These are phyloP conservation scores for Sphaceloma murrayae DNA, from an alignment of 2,329 filamentous ascomycete species.

Conservation along the genomic window DNA sequence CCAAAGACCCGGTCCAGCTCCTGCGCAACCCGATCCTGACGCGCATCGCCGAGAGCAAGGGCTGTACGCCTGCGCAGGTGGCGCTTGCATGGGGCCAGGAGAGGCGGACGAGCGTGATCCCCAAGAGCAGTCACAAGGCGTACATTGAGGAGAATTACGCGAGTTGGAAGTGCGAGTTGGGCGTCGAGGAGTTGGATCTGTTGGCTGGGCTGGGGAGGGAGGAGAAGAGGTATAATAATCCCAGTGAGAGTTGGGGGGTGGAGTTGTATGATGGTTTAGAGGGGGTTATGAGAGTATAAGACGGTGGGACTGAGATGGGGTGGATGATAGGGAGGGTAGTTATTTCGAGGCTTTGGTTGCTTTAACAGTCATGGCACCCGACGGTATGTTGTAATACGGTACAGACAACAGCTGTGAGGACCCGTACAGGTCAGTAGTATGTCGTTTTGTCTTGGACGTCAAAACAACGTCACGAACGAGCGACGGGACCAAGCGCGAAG, in stretches of 20 bases:
- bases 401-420: too few species aligned
- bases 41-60: slow-evolving; percentile 33
- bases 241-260: slow-evolving; percentile 34
- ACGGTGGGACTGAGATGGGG: too few species aligned
- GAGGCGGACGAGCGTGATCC: slow-evolving; percentile 42
- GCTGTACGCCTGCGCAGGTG: slow-evolving; percentile 37
- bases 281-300: too few species aligned
- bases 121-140: slow-evolving; percentile 39
- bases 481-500: too few species aligned
- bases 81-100: slow-evolving; percentile 42
- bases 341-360: too few species aligned
- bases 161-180: slow-evolving; percentile 29
- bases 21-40: slow-evolving; percentile 36
- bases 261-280: slow-evolving; percentile 37
- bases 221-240: slow-evolving; percentile 34
- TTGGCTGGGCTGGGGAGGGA: slow-evolving; percentile 30
- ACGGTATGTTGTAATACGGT: too few species aligned
- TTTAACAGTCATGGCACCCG: too few species aligned
- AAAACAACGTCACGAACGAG: too few species aligned
- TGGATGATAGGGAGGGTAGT: too few species aligned
- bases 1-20: slow-evolving; percentile 27
- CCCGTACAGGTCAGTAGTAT: too few species aligned
- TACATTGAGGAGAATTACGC: slow-evolving; percentile 40
- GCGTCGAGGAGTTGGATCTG: slow-evolving; percentile 30
- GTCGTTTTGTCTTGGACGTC: too few species aligned